phyloP scores from a whole-genome alignment of 1,284 basidiomycete genomes.

The Thelephora terrestris region DNA sequence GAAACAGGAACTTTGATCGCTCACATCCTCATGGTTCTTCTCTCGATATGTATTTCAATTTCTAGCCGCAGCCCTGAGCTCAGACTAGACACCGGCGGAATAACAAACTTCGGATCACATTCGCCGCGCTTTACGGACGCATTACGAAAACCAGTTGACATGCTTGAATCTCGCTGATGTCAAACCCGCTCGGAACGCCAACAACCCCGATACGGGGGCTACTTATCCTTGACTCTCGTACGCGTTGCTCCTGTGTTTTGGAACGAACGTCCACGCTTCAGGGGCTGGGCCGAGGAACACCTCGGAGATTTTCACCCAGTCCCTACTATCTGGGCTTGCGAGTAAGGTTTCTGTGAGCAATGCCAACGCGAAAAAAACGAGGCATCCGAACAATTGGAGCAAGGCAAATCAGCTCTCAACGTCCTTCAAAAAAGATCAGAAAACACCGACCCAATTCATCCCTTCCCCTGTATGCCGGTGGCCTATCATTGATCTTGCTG shows the following conservation, averaged over 20 bases:
- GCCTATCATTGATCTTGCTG: conserved; percentile 79
- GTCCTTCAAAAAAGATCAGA: not conserved
- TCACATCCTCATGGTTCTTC: too few species aligned
- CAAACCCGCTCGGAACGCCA: not conserved
- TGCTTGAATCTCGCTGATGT: not conserved
- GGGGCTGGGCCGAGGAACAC: conserved; percentile 82
- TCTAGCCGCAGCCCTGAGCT: too few species aligned
- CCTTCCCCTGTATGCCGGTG: conserved; percentile 78
- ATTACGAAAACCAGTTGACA: too few species aligned
- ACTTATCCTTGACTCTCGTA: conserved; percentile 39
- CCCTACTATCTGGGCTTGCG: conserved; percentile 70
- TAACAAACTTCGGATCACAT: too few species aligned
- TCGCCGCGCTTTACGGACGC: too few species aligned
- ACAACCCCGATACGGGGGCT: not conserved
- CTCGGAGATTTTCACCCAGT: conserved; percentile 94
- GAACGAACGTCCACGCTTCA: conserved; percentile 56
- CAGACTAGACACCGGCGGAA: too few species aligned
- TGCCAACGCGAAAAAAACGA: conserved; percentile 5
- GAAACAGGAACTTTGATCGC: too few species aligned
- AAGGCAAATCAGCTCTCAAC: not conserved
- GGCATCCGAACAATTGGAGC: not conserved
- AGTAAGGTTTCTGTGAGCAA: conserved; percentile 64
- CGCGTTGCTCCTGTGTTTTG: conserved; percentile 69
- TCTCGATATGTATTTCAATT: too few species aligned
- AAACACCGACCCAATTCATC: conserved; percentile 65